Conservation (phyloP, 2,329 filamentous ascomycete species). For the Cladophialophora psammophila region DNA sequence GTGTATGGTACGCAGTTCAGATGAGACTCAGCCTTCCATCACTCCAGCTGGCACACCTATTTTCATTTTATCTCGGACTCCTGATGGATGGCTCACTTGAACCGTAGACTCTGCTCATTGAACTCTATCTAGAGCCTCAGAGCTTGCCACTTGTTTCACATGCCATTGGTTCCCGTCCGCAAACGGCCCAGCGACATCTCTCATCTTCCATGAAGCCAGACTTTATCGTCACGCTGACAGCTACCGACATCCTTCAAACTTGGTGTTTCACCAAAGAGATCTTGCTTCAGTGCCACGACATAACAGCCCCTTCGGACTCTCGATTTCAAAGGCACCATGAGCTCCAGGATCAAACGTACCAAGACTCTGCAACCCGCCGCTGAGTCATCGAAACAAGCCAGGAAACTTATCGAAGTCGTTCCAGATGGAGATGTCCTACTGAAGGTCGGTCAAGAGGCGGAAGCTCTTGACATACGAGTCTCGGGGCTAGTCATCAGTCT, state of each 20-base stretch:
- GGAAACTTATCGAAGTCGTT: neutral
- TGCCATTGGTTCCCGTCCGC: neutral
- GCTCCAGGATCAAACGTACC: neutral
- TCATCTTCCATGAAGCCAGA: neutral
- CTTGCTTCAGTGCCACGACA: neutral
- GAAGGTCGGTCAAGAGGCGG: constrained; percentile 1
- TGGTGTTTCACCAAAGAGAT: neutral
- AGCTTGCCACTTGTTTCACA: neutral
- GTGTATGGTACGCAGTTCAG: neutral
- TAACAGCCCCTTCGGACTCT: neutral
- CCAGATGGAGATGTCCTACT: constrained; percentile 10
- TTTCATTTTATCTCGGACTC: neutral
- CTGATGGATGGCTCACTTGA: neutral
- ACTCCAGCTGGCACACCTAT: neutral
- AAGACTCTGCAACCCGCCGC: neutral
- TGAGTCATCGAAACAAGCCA: neutral
- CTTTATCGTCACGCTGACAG: neutral
- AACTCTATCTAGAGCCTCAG: neutral
- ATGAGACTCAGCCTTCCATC: neutral
- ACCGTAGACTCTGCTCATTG: neutral
- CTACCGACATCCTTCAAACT: neutral
- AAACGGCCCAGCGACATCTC: neutral
- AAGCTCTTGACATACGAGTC: constrained; percentile 17
- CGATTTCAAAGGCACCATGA: neutral
- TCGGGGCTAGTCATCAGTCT: constrained; percentile 9